Evolutionary conservation across 2,329 filamentous ascomycete genomes (phyloP).

Genomic region (Neonectria magnoliae): DNA sequence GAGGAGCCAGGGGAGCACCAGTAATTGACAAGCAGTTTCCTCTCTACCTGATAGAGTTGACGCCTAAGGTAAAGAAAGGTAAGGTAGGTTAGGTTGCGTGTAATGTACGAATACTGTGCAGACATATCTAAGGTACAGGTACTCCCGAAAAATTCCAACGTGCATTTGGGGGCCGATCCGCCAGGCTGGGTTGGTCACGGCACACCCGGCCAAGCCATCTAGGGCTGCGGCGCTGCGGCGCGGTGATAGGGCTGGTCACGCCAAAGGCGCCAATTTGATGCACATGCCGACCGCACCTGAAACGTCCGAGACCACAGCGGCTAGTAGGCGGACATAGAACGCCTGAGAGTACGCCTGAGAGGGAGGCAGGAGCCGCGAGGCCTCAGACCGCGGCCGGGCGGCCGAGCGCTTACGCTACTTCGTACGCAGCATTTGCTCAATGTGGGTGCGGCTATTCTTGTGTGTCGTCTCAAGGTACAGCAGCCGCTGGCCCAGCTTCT

Average conservation of each 20-base stretch:
- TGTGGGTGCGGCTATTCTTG: slow-evolving; percentile 91
- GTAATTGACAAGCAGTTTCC: neutral
- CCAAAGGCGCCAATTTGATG: slow-evolving; percentile 16
- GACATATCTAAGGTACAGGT: neutral
- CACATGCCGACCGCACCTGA: slow-evolving; percentile 12
- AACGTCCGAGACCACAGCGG: slow-evolving; percentile 13
- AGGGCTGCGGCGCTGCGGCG: neutral
- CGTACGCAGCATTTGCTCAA: slow-evolving; percentile 83
- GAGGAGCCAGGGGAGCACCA: neutral
- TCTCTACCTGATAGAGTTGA: neutral
- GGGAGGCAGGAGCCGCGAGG: neutral
- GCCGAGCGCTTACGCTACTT: slow-evolving; percentile 42
- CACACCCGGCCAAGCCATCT: slow-evolving; percentile 1
- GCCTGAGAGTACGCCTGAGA: slow-evolving; percentile 6
- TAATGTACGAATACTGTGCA: neutral
- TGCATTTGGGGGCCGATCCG: slow-evolving; percentile 11
- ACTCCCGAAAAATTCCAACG: neutral
- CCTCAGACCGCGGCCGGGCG: neutral
- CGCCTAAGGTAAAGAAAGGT: too few species aligned
- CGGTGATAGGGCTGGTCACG: slow-evolving; percentile 11
- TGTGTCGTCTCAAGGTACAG: slow-evolving; percentile 94
- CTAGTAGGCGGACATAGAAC: neutral
- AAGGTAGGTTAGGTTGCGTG: neutral
- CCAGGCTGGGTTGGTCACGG: neutral
- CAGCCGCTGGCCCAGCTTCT: slow-evolving; percentile 85